Percentiles rank a stretch among this genome's conserved stretches.
Evolutionary conservation across 441 rosid genomes (phyloP).

Genomic region (Arabidopsis hybrid): DNA sequence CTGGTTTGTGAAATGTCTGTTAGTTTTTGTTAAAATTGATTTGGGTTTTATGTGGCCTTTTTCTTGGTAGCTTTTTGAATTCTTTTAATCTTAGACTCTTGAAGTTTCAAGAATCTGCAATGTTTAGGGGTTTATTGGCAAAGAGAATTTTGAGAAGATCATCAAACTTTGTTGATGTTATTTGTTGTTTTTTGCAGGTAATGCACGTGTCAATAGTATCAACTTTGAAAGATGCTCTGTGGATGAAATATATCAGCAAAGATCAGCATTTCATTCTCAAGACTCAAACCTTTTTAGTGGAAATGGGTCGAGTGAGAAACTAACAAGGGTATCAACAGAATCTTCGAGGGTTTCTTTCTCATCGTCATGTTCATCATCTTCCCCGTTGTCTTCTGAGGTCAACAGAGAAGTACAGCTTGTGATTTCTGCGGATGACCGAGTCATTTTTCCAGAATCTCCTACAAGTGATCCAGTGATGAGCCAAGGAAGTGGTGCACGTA

Average conservation of each 20-base stretch:
- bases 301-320: conserved; percentile 55
- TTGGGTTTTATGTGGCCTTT: conserved; percentile 10
- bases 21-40: conserved; percentile 4
- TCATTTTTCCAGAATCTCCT: conserved; percentile 66
- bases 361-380: conserved; percentile 91
- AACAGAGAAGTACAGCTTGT: conserved; percentile 64
- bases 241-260: conserved; percentile 8
- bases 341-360: conserved; percentile 83
- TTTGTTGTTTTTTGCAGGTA: conserved; percentile 44
- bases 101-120: conserved; percentile 46
- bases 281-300: conserved; percentile 50
- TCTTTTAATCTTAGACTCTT: conserved; percentile 29
- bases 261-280: conserved; percentile 48
- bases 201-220: conserved; percentile 30
- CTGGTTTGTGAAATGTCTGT: conserved; percentile 25
- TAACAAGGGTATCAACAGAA: conserved; percentile 65
- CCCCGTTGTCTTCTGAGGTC: conserved; percentile 68
- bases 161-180: conserved; percentile 23
- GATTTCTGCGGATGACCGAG: conserved; percentile 55
- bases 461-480: conserved; percentile 59
- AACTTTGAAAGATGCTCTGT: conserved; percentile 19
- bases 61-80: conserved; percentile 26
- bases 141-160: background rate
- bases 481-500: conserved; percentile 53
- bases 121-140: background rate